Conservation (phyloP, 345 rosid genomes). For the Salix arbutifolia region DNA sequence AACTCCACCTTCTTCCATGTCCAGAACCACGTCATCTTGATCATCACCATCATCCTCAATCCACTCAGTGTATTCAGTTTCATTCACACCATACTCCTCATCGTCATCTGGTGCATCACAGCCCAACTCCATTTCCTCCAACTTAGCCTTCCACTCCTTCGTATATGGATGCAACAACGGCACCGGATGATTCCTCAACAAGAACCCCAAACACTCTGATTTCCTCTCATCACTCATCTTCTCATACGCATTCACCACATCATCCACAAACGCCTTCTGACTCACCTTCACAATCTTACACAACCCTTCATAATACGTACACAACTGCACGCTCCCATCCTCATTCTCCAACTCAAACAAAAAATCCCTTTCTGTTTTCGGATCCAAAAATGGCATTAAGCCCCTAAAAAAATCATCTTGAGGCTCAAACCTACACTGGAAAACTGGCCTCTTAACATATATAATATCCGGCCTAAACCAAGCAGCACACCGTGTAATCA, state of each 20-base stretch:
- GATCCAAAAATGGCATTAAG: conserved; percentile 58
- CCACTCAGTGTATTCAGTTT: conserved; percentile 54
- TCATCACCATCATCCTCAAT: conserved; percentile 49
- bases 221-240: conserved; percentile 75
- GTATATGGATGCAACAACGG: conserved; percentile 84
- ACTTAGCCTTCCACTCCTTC: conserved; percentile 86
- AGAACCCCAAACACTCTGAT: conserved; percentile 62
- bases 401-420: conserved; percentile 67
- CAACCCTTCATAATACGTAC: conserved; percentile 76
- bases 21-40: conserved; percentile 35
- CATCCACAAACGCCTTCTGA: conserved; percentile 85
- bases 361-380: conserved; percentile 55
- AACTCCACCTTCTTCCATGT: conserved; percentile 34
- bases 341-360: conserved; percentile 57
- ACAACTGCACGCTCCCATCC: conserved; percentile 56
- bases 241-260: conserved; percentile 81
- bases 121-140: conserved; percentile 94
- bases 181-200: conserved; percentile 67
- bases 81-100: conserved; percentile 37
- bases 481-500: conserved; percentile 74
- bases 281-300: conserved; percentile 82
- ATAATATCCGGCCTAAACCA: conserved; percentile 94
- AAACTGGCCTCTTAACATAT: conserved; percentile 87
- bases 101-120: conserved; percentile 92
- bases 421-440: conserved; percentile 87